A percentile compares a stretch with the other conserved stretches of the same genome.
Evolutionary conservation across 2,329 filamentous ascomycete species (phyloP).

Genomic region (Calonectria hongkongensis): DNA sequence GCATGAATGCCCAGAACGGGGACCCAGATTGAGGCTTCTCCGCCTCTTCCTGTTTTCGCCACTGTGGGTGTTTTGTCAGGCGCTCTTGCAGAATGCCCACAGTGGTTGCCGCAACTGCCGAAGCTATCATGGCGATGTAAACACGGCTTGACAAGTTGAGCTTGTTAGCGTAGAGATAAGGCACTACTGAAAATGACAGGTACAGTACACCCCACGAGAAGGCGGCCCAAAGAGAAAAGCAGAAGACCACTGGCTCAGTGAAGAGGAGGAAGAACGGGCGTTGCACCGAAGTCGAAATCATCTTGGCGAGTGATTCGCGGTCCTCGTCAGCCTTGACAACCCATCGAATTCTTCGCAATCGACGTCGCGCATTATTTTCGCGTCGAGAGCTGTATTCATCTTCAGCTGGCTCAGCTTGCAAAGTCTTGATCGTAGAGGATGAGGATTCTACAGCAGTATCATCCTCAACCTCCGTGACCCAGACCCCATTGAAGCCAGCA

Average conservation of each 20-base stretch:
- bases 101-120: conserved; percentile 78
- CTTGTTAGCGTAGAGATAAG: conserved; percentile 81
- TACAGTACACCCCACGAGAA: conserved; percentile 95
- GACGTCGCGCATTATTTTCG: conserved; percentile 22
- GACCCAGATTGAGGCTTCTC: conserved; percentile 53
- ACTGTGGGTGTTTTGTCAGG: conserved; percentile 70
- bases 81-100: conserved; percentile 84
- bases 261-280: conserved; percentile 86
- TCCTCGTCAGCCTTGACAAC: conserved; percentile 87
- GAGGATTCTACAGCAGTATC: conserved; percentile 46
- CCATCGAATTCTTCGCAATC: conserved; percentile 80
- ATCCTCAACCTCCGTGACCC: conserved; percentile 53
- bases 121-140: conserved; percentile 83
- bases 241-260: conserved; percentile 87
- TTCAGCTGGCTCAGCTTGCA: conserved; percentile 32
- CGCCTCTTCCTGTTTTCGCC: conserved; percentile 51
- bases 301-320: conserved; percentile 78
- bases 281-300: conserved; percentile 84
- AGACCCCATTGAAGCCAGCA: conserved; percentile 73
- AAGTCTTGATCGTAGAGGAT: conserved; percentile 47
- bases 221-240: conserved; percentile 91
- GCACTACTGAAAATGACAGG: conserved; percentile 87
- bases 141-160: conserved; percentile 82
- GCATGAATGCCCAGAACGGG: conserved; percentile 67
- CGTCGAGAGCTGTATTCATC: conserved; percentile 32